Evolutionary conservation across 2,329 filamentous ascomycete species (phyloP).

Genomic region (Apiospora phragmitis): DNA sequence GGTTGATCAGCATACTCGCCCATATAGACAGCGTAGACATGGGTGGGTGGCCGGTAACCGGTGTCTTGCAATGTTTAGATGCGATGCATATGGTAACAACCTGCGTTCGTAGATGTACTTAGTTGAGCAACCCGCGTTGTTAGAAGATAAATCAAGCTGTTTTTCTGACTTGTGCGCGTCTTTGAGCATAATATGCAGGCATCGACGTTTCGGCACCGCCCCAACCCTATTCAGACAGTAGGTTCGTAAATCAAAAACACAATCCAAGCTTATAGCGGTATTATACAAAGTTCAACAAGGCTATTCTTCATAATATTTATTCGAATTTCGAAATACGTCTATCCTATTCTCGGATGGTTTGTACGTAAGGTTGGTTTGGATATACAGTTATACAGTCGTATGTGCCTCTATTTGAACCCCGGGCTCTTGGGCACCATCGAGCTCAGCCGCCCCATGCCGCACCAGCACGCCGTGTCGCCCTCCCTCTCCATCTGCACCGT

Average conservation of each 20-base stretch:
- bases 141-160: neutral
- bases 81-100: neutral
- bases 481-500: constrained; percentile 88
- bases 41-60: neutral
- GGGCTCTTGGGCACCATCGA: constrained; percentile 30
- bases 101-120: neutral
- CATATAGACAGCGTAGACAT: constrained; percentile 3
- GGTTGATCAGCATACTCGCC: neutral
- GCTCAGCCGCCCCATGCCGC: constrained; percentile 43
- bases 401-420: neutral
- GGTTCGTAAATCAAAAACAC: too few species aligned
- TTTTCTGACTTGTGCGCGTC: neutral
- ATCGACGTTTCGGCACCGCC: neutral
- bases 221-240: too few species aligned
- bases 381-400: neutral
- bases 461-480: constrained; percentile 68
- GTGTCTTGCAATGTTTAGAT: neutral
- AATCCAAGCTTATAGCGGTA: too few species aligned
- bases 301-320: neutral
- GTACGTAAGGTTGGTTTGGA: neutral
- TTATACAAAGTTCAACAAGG: too few species aligned
- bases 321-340: neutral
- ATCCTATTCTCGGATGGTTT: neutral
- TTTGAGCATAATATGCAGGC: neutral
- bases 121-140: neutral